phyloP scores from a whole-genome alignment of 164 flowering plant genomes.

The Berberis vulgaris region DNA sequence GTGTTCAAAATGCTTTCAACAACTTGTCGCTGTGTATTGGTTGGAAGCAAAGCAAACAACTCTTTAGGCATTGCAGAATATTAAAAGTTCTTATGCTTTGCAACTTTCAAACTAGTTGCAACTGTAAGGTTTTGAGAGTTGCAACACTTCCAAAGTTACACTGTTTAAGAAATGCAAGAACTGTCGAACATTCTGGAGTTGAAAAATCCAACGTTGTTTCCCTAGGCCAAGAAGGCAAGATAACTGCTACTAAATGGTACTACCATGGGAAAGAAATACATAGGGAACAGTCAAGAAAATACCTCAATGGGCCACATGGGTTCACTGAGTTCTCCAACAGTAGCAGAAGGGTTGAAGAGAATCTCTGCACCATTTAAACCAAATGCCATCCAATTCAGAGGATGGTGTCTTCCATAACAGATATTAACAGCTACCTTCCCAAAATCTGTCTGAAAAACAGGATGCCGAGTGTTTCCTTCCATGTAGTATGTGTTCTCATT shows the following conservation, averaged over 20 bases:
- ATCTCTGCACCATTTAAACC: conserved; percentile 98
- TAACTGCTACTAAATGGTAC: not conserved
- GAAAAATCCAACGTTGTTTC: no score
- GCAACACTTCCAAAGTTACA: no score
- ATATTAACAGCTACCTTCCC: conserved; percentile 91
- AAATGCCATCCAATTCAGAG: conserved; percentile 96
- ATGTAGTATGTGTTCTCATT: conserved; percentile 97
- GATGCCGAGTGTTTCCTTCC: conserved; percentile 98
- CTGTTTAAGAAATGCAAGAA: no score
- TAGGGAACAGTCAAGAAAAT: not conserved
- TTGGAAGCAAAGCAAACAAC: not conserved
- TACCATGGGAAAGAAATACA: not conserved
- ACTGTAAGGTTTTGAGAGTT: no score
- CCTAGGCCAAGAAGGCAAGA: not conserved
- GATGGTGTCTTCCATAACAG: conserved; percentile 98
- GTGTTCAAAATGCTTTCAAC: not conserved
- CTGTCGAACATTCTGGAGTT: no score
- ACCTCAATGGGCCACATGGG: conserved; percentile 99
- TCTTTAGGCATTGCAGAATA: no score
- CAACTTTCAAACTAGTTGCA: no score
- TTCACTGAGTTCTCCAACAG: conserved; percentile 98
- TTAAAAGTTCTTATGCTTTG: no score
- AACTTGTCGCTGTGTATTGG: not conserved
- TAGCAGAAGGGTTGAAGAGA: conserved; percentile 96
- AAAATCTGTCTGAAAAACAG: conserved; percentile 91